phyloP scores from a whole-genome alignment of 2,329 filamentous ascomycete species.

The Talaromyces rugulosus region DNA sequence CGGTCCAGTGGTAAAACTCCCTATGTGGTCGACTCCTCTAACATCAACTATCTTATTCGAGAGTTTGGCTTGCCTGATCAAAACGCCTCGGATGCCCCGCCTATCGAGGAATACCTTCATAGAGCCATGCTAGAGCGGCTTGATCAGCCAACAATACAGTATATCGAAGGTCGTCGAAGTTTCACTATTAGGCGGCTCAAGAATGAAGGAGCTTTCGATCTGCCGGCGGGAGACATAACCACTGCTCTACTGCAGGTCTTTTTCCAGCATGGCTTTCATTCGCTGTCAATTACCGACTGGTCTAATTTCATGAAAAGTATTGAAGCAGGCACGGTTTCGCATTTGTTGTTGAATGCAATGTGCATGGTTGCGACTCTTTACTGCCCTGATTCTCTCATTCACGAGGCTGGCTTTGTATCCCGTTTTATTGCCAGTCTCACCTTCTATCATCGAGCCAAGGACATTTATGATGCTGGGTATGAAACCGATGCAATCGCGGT shows the following conservation, averaged over 20 bases:
- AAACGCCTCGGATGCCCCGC: slow-evolving; percentile 7
- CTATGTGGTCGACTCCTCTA: slow-evolving; percentile 22
- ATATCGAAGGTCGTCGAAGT: slow-evolving; percentile 11
- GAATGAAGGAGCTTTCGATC: slow-evolving; percentile 17
- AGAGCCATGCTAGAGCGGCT: slow-evolving; percentile 16
- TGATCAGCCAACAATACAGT: slow-evolving; percentile 11
- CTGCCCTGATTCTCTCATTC: slow-evolving; percentile 18
- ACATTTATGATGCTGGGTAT: slow-evolving; percentile 24
- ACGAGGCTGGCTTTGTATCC: slow-evolving; percentile 17
- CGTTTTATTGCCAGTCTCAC: slow-evolving; percentile 20
- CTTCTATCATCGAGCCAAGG: slow-evolving; percentile 23
- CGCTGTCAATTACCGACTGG: slow-evolving; percentile 20
- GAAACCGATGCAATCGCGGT: slow-evolving; percentile 20
- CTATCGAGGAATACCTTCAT: slow-evolving; percentile 19
- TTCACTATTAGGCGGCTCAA: slow-evolving; percentile 4
- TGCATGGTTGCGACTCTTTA: slow-evolving; percentile 18
- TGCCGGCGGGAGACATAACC: slow-evolving; percentile 13
- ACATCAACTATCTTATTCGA: slow-evolving; percentile 22
- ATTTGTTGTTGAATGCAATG: slow-evolving; percentile 20
- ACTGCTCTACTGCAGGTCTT: slow-evolving; percentile 19
- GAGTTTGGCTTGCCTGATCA: slow-evolving; percentile 22
- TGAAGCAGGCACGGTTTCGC: slow-evolving; percentile 15
- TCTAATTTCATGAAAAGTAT: slow-evolving; percentile 15
- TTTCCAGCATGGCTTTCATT: slow-evolving; percentile 17
- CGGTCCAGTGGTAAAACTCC: slow-evolving; percentile 8